Base-by-base conservation (phyloP, 1,284 basidiomycete genomes). In the Austroboletus niveus region DNA sequence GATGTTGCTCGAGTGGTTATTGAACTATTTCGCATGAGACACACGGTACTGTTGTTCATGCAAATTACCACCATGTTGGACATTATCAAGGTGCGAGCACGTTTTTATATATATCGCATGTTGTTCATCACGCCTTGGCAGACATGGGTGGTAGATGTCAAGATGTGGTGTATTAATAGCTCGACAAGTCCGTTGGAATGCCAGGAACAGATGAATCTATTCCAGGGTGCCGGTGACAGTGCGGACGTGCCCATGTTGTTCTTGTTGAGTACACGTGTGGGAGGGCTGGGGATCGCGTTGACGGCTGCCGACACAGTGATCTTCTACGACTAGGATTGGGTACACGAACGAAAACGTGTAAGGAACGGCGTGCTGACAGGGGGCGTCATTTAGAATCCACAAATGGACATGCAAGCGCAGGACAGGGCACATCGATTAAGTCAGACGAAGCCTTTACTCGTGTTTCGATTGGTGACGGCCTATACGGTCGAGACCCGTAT, bases 21-120 rank as follows among this genome's bases (percentile, higher is more conserved):
- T 99, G 92, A 87, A 50, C 73, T 99, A n/a, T 93, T 97, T 70
- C 75, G 75, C 22, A 73, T 84, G 11, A 82, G 81, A 7, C 95
- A 98, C 73, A 96, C 94, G 69, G 95, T 98, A 0, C 75, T 99
- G 30, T 70, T 98, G 32, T 99, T 99, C 72, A 89, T 89, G 51
- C 94, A 98, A 72, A 97, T 99, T 70, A 95, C 89, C 42, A 94
- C 89, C 1, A 94, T 98, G 93, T 75, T 98, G 47, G 90, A 99
- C 66, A 91, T 98, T 57, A 90, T 98, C 53, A 84, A 94, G 78
- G 90, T 90, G 46, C 47, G 74, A 66, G 51, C 46, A 54, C 44
- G 20, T 40, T 30, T 14, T 29, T 30, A n/a, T 45, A 31, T 8
- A 1, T 3, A 10, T 8, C 8, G 8, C n/a, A 2, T 8, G 12